These are phyloP conservation scores for Neonectria magnoliae DNA, from an alignment of 2,329 filamentous ascomycete genomes.

Conservation along the genomic window DNA sequence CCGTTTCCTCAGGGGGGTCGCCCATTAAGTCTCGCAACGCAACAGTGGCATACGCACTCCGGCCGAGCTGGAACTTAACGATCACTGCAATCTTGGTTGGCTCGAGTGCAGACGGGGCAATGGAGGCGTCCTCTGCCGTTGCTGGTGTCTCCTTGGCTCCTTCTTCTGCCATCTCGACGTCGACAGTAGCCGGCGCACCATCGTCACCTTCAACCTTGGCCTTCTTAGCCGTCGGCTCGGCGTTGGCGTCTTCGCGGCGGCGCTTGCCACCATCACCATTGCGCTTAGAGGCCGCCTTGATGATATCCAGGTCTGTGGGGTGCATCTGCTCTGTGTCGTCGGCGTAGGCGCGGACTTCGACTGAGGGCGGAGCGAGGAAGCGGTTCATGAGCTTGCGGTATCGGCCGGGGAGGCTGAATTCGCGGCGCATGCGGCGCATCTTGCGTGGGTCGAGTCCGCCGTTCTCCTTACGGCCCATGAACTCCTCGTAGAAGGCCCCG, in stretches of 20 bases:
- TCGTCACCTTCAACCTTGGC: constrained; percentile 37
- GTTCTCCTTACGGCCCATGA: constrained; percentile 84
- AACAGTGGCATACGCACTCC: constrained; percentile 87
- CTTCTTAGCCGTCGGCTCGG: constrained; percentile 39
- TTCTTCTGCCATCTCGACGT: constrained; percentile 31
- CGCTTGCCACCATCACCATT: constrained; percentile 33
- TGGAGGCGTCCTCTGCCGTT: constrained; percentile 17
- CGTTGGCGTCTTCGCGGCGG: constrained; percentile 28
- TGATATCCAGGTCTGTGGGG: constrained; percentile 81
- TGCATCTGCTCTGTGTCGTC: constrained; percentile 85
- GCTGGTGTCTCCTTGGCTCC: constrained; percentile 15
- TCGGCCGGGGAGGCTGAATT: constrained; percentile 86
- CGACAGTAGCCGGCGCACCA: constrained; percentile 6
- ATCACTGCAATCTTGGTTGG: constrained; percentile 69
- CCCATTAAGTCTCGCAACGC: constrained; percentile 80
- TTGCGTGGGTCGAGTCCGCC: constrained; percentile 82
- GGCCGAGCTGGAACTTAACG: constrained; percentile 78
- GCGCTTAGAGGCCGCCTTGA: constrained; percentile 55
- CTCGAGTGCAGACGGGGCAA: constrained; percentile 20
- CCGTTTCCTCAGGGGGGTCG: constrained; percentile 45
- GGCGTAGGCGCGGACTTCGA: constrained; percentile 75
- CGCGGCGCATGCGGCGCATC: constrained; percentile 87
- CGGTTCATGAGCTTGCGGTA: constrained; percentile 87
- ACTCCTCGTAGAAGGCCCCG: constrained; percentile 82
- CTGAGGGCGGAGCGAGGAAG: constrained; percentile 72